Base-by-base conservation (phyloP, 2,329 filamentous ascomycete species). In the Arthrobotrys megalospora region DNA sequence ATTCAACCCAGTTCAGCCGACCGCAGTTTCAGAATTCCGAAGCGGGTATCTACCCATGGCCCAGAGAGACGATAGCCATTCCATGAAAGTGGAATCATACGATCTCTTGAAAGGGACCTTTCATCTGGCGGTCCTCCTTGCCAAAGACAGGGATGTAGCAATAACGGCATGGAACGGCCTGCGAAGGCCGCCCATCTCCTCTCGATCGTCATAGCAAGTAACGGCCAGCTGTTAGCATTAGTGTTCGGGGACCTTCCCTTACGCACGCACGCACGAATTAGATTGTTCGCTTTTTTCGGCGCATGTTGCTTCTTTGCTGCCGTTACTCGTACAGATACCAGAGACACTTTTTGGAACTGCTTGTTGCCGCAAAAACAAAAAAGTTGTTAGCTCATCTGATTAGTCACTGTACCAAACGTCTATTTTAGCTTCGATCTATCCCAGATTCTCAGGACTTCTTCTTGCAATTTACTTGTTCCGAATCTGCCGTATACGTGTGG, bases 91-190 rank as follows among this genome's bases (percentile, higher is more conserved):
- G 32, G 36, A 62, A 62, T 69, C 60, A 50, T 52, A 58, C 34
- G 60, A 77, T 52, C 34, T 45, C 12, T 19, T 65, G 41, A 34
- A 63, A 19, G 55, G 53, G 58, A 45, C 65, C 65, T 76, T 70
- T 76, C 53, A 53, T 62, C 63, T 70, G 50, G 63, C 34, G 48
- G 62, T 52, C 41, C 50, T 71, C 65, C 65, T 53, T 38, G 36
- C 71, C 72, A 55, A 63, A n/a, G 36, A 66, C 73, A 77, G 73
- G 73, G 73, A 52, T 48, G 24, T 62, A 62, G 58, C 60, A 70
- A 70, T 63, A 71, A 36, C 65, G 58, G 66, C 66, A 77, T 70
- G 66, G 73, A 71, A 76, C 72, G 72, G 72, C 72, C 70, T 75
- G 43, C 38, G 58, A 64, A 68, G 63, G 63, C 43, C 63, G 47